phyloP scores from a whole-genome alignment of 306 rosid species.

The Lathyrus sativus region DNA sequence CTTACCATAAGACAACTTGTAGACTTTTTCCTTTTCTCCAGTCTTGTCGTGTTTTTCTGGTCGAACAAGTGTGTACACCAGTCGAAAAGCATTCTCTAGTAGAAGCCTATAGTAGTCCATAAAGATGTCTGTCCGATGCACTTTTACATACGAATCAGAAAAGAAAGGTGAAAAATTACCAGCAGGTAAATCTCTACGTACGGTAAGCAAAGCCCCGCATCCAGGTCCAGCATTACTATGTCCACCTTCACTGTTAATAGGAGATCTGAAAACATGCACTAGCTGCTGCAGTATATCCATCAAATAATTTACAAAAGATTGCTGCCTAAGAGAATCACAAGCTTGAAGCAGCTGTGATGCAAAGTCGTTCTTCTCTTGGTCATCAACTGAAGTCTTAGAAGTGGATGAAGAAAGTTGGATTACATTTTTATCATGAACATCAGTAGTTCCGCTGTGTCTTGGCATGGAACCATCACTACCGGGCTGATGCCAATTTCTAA shows the following conservation, averaged over 20 bases:
- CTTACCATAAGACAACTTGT: constrained; percentile 72
- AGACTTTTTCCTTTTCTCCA: constrained; percentile 82
- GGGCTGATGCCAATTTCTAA: constrained; percentile 99
- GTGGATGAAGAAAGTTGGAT: constrained; percentile 56
- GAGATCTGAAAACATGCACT: constrained; percentile 86
- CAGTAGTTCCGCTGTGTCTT: constrained; percentile 61
- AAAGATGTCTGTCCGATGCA: constrained; percentile 85
- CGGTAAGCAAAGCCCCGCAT: constrained; percentile 90
- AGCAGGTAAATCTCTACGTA: constrained; percentile 92
- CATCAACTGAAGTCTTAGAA: constrained; percentile 60
- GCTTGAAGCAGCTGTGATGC: constrained; percentile 88
- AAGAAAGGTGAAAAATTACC: constrained; percentile 97
- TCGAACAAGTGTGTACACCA: constrained; percentile 90
- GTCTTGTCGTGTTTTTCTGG: constrained; percentile 96
- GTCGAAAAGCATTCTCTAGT: constrained; percentile 89
- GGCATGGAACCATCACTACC: constrained; percentile 76
- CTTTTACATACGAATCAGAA: constrained; percentile 92
- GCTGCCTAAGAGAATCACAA: constrained; percentile 95
- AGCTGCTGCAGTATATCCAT: constrained; percentile 97
- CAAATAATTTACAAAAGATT: constrained; percentile 77
- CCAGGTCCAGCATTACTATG: constrained; percentile 77
- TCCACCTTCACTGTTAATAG: constrained; percentile 64
- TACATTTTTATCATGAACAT: constrained; percentile 69
- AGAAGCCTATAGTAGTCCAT: constrained; percentile 88
- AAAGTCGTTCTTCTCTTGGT: constrained; percentile 83